Evolutionary conservation across 441 rosid species (phyloP).

Genomic region (Biscutella laevigata): DNA sequence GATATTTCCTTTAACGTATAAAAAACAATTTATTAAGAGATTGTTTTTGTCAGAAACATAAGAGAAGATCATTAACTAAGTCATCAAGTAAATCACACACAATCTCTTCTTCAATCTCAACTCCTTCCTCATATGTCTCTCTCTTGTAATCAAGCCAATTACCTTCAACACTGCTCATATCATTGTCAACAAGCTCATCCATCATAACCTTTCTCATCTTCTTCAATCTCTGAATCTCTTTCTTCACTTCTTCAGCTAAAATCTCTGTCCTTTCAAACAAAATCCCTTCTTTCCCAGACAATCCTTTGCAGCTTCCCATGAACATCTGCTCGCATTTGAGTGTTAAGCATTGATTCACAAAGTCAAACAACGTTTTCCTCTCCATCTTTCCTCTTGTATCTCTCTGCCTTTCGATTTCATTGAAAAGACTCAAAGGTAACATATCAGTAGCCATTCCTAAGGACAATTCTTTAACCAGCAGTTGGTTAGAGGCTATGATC

Average conservation of each 20-base stretch:
- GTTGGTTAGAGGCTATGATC: constrained; percentile 28
- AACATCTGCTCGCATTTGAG: constrained; percentile 26
- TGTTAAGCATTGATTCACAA: constrained; percentile 43
- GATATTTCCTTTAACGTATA: no score
- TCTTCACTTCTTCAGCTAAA: constrained; percentile 52
- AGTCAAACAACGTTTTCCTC: constrained; percentile 52
- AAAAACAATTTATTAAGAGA: no score
- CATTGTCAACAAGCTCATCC: constrained; percentile 71
- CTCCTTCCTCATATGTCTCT: constrained; percentile 59
- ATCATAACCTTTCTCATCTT: constrained; percentile 53
- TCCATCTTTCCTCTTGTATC: constrained; percentile 26
- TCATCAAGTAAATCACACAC: constrained; percentile 64
- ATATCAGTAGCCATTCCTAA: constrained; percentile 28
- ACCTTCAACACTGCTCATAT: constrained; percentile 59
- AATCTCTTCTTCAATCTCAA: constrained; percentile 52
- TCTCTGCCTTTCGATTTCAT: constrained; percentile 23
- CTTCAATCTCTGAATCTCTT: constrained; percentile 41
- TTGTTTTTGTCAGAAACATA: constrained; percentile 11
- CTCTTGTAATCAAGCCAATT: constrained; percentile 59
- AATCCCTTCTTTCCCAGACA: constrained; percentile 28
- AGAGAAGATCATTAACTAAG: constrained; percentile 45
- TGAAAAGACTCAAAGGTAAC: constrained; percentile 31
- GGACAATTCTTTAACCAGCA: constrained; percentile 35
- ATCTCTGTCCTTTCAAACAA: constrained; percentile 31
- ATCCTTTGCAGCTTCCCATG: constrained; percentile 34